phyloP scores from a whole-genome alignment of 352 stramenopile genomes.

The Globisporangium spinosum region DNA sequence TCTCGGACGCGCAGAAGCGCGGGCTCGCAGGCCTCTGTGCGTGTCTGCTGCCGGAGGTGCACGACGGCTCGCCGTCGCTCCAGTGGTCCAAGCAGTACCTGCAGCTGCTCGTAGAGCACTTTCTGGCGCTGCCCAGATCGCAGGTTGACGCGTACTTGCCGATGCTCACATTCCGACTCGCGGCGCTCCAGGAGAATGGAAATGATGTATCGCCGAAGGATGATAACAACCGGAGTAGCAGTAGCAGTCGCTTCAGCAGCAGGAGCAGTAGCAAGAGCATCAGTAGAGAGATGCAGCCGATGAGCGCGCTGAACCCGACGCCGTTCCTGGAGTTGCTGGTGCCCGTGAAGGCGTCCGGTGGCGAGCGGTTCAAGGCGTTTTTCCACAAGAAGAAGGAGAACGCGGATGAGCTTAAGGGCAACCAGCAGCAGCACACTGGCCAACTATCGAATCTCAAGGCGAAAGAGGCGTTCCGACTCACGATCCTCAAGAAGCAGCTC shows the following conservation, averaged over 20 bases:
- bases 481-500: conserved; percentile 62
- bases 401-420: conserved; percentile 12
- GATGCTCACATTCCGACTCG: conserved; percentile 42
- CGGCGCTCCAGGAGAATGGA: not conserved
- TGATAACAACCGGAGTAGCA: conserved; percentile 15
- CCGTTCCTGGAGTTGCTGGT: conserved; percentile 64
- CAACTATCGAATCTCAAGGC: conserved; percentile 19
- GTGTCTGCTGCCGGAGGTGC: conserved; percentile 60
- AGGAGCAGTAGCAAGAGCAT: not conserved
- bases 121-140: conserved; percentile 42
- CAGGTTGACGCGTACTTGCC: conserved; percentile 70
- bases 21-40: conserved; percentile 62
- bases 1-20: conserved; percentile 57
- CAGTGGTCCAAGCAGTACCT: conserved; percentile 68
- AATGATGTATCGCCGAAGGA: not conserved
- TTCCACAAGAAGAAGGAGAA: conserved; percentile 26
- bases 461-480: conserved; percentile 44
- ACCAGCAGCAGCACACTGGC: not conserved
- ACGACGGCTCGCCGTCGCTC: conserved; percentile 53
- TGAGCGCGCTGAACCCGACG: conserved; percentile 35
- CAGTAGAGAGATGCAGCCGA: conserved; percentile 4
- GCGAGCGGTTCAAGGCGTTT: conserved; percentile 26
- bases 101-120: conserved; percentile 56
- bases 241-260: conserved; percentile 18
- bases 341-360: conserved; percentile 23